Base-by-base conservation (phyloP, 2,329 filamentous ascomycete genomes). In the Tolypocladium inflatum region DNA sequence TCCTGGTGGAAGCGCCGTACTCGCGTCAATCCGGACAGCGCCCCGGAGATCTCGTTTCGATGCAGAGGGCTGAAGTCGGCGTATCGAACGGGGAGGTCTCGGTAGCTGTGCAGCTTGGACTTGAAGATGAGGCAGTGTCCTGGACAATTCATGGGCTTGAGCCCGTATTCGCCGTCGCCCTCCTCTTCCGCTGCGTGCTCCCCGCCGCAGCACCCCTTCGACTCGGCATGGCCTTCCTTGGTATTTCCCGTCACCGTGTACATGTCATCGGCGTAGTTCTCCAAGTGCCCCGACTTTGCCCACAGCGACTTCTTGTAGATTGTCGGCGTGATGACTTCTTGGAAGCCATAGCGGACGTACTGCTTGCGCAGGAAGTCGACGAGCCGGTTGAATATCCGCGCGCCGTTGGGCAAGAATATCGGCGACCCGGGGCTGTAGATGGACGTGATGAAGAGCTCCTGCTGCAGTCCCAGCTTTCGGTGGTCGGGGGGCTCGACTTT, bases 61-160 rank as follows among this genome's bases (percentile, higher is more conserved):
- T 94, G 90, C n/a, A 95, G 78, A 2, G 90, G 85, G 66, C 89
- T 90, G 68, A 96, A 96, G 71, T 96, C 91, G 58, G 91, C 90
- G 72, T 90, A 91, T 65, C 91, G 85, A 61, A 95, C 81, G 1
- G 91, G 91, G 21, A 96, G 76, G 63, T 96, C 89, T 62, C 87
- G 83, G 72, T 93, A 93, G 64, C 87, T 91, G 60, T 86, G 84
- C 58, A 81, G 80, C 63, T 87, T 82, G 53, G 87, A 87, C 60
- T 83, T 86, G 70, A 95, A 96, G 61, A 96, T 82, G 62, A 96
- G 77, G 69, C 90, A 95, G 72, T 96, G 91, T 3, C 90, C 91
- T 0, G 91, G 91, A 69, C 91, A 96, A 69, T 96, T 96, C 91
- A 96, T 96, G 17, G 91, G 91, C 72, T 96, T 96, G 64, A 96